Percentiles rank a stretch among this genome's conserved stretches.
These are phyloP conservation scores for Xylariaceae sp. DNA, from an alignment of 2,329 filamentous ascomycete genomes.

Conservation along the genomic window DNA sequence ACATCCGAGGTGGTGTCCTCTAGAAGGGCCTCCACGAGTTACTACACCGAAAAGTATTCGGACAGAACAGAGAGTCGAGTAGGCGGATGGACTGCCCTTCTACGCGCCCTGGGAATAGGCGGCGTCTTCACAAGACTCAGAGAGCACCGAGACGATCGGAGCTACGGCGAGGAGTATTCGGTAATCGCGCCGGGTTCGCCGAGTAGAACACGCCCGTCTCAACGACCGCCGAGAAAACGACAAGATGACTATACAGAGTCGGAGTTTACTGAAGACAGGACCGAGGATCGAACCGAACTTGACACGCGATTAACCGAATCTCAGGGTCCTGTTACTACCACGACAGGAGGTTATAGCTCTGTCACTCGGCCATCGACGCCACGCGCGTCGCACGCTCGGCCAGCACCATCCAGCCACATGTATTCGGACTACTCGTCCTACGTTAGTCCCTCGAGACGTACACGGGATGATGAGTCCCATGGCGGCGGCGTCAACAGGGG, in stretches of 20 bases:
- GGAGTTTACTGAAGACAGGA: constrained; percentile 44
- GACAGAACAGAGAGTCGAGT: constrained; percentile 39
- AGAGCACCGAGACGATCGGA: constrained; percentile 45
- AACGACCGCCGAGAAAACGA: constrained; percentile 29
- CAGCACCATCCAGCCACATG: constrained; percentile 41
- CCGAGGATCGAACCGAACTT: constrained; percentile 30
- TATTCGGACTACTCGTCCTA: constrained; percentile 57
- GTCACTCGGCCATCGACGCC: constrained; percentile 45
- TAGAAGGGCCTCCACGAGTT: constrained; percentile 51
- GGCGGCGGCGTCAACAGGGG: constrained; percentile 52
- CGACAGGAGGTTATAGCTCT: constrained; percentile 44
- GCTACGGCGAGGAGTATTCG: constrained; percentile 55
- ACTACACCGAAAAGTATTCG: constrained; percentile 62
- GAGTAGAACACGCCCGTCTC: constrained; percentile 37
- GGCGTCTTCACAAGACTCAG: constrained; percentile 56
- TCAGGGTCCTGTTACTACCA: constrained; percentile 36
- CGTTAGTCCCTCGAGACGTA: constrained; percentile 57
- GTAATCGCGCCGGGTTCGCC: constrained; percentile 59
- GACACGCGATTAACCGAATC: constrained; percentile 41
- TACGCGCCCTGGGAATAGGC: constrained; percentile 56
- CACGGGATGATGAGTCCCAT: constrained; percentile 38
- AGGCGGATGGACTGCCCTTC: constrained; percentile 54
- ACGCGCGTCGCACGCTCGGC: constrained; percentile 42
- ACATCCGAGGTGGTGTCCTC: constrained; percentile 48
- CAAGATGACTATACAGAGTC: constrained; percentile 35